phyloP scores from a whole-genome alignment of 441 rosid genomes.

The Erysimum cheiri region DNA sequence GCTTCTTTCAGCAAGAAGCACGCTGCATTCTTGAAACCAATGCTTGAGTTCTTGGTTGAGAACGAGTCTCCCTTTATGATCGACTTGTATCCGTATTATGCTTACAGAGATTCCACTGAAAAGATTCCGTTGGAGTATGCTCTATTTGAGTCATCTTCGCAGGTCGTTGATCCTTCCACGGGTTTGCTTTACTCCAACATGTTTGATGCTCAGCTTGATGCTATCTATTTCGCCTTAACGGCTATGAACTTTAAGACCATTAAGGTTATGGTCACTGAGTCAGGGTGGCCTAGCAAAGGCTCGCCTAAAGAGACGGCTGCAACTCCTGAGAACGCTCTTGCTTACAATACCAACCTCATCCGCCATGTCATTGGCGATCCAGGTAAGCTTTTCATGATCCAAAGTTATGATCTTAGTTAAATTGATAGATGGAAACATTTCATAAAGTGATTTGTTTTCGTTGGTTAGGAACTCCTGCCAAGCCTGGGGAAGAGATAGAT shows the following conservation, averaged over 20 bases:
- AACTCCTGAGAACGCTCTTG: conserved; percentile 90
- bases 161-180: conserved; percentile 89
- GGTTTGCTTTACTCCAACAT: conserved; percentile 94
- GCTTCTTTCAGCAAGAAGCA: conserved; percentile 79
- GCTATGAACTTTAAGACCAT: conserved; percentile 82
- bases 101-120: conserved; percentile 79
- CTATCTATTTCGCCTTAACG: conserved; percentile 77
- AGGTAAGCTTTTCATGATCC: conserved; percentile 42
- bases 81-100: conserved; percentile 91
- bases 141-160: conserved; percentile 74
- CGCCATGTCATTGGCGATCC: conserved; percentile 80
- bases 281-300: conserved; percentile 98
- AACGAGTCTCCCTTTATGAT: conserved; percentile 96
- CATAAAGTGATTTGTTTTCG: not conserved
- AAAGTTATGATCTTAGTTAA: conserved; percentile 5
- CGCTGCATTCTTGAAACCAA: conserved; percentile 73
- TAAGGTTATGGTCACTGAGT: conserved; percentile 91
- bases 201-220: conserved; percentile 98
- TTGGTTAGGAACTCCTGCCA: conserved; percentile 70
- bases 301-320: conserved; percentile 88
- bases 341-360: conserved; percentile 80
- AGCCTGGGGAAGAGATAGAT: conserved; percentile 81
- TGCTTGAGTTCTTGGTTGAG: conserved; percentile 91
- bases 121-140: conserved; percentile 86
- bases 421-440: not conserved